Evolutionary conservation across 495 filamentous ascomycete species (phyloP).

Genomic region (Penicillium cinerascens): DNA sequence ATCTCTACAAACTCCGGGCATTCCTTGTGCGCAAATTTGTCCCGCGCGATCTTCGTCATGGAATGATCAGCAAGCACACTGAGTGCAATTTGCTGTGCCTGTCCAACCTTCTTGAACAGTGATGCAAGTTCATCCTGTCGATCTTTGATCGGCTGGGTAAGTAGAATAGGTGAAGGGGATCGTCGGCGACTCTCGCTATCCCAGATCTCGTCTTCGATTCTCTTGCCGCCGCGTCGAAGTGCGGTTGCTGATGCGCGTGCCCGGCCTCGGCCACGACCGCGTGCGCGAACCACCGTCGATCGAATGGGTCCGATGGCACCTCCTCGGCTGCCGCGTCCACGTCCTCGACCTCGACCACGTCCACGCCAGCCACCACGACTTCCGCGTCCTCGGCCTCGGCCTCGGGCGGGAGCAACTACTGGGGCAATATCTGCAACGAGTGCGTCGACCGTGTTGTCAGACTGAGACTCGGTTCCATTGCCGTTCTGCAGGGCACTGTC

Average conservation of each 20-base stretch:
- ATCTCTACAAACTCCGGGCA: slow-evolving; percentile 41
- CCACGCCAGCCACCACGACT: slow-evolving; percentile 26
- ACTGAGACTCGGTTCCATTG: slow-evolving; percentile 11
- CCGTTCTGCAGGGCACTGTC: slow-evolving; percentile 22
- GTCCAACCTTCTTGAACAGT: slow-evolving; percentile 42
- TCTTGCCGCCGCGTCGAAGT: slow-evolving; percentile 19
- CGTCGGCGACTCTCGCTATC: slow-evolving; percentile 28
- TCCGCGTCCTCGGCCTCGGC: slow-evolving; percentile 26
- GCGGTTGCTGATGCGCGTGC: slow-evolving; percentile 7
- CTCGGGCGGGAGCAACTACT: slow-evolving; percentile 13
- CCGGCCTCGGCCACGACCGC: slow-evolving; percentile 28
- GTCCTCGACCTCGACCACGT: slow-evolving; percentile 34
- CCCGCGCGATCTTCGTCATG: slow-evolving; percentile 34
- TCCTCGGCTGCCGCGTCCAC: slow-evolving; percentile 35
- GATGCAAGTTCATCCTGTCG: slow-evolving; percentile 42
- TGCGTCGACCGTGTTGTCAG: slow-evolving; percentile 19
- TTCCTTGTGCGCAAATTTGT: slow-evolving; percentile 42
- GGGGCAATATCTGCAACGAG: background rate
- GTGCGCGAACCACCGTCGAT: slow-evolving; percentile 19
- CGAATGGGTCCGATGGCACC: slow-evolving; percentile 19
- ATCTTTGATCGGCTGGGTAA: slow-evolving; percentile 34
- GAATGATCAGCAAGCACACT: slow-evolving; percentile 37
- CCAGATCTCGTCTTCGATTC: slow-evolving; percentile 32
- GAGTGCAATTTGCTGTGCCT: slow-evolving; percentile 38
- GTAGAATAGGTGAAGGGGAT: slow-evolving; percentile 34